phyloP scores from a whole-genome alignment of 352 stramenopile species.

The Phytophthora fragariaefolia region DNA sequence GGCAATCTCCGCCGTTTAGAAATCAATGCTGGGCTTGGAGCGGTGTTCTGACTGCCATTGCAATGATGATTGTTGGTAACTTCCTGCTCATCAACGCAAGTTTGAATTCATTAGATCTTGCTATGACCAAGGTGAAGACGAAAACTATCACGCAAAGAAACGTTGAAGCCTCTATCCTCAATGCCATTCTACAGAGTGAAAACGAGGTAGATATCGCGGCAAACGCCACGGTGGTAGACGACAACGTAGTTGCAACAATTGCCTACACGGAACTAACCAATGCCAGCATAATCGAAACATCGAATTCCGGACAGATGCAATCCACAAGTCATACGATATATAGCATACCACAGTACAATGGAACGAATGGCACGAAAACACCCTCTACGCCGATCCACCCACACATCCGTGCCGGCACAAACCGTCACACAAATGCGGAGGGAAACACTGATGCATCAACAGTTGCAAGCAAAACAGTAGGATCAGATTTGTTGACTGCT shows the following conservation, averaged over 20 bases:
- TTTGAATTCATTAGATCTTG: conserved; percentile 3
- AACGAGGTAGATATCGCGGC: not conserved
- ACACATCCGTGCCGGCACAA: too few relatives aligned
- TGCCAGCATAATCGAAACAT: not conserved
- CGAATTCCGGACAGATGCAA: not conserved
- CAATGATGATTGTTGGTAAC: conserved; percentile 2
- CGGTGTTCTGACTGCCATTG: not conserved
- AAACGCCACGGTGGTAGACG: not conserved
- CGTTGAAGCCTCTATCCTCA: not conserved
- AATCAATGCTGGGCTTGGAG: conserved; percentile 1
- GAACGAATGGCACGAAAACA: not conserved
- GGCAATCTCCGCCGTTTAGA: not conserved
- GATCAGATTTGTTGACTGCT: not conserved
- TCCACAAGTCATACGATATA: not conserved
- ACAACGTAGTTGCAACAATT: not conserved
- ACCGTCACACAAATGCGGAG: too few relatives aligned
- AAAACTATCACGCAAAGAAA: not conserved
- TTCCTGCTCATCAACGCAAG: not conserved
- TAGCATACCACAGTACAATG: not conserved
- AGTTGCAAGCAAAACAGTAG: not conserved
- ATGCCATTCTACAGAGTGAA: not conserved
- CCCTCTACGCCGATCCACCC: not conserved
- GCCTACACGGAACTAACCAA: not conserved
- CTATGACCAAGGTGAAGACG: not conserved
- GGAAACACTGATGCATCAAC: not conserved